Base-by-base conservation (phyloP, 2,329 filamentous ascomycete species). In the Pseudogymnoascus sp. region DNA sequence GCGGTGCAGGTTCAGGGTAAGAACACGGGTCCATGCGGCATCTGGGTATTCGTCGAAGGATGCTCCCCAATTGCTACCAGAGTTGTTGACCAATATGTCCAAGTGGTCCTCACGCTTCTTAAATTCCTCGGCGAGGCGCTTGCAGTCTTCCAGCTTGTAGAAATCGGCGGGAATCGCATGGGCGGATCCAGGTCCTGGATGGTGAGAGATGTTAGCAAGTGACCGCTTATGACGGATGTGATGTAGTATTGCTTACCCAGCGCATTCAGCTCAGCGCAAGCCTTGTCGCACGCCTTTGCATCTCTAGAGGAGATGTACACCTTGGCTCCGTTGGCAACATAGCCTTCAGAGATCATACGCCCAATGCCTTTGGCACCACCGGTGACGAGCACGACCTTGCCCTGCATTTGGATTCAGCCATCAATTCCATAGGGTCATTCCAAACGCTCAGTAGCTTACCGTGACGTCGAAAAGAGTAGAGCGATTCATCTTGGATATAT, bases 231-330 rank as follows among this genome's bases (percentile, higher is more conserved):
- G n/a, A 9, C 22, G n/a, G 18, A n/a, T 37, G 30, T 16, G 16
- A 54, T 35, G 47, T 12, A 18, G 47, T 12, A 14, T 54, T 54
- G 47, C 22, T 50, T 79, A 66, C 82, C 78, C 30, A 82, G 76
- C 65, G 77, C 74, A 65, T 81, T 83, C 61, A 86, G 72, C 50
- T 82, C 82, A 1, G 83, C 81, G 33, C 75, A 81, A 16, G 86
- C 82, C 57, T 87, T 77, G 68, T 79, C 76, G 73, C 85, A 85
- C 25, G 77, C 75, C 43, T 82, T 84, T 14, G 83, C 84, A 33
- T 87, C 86, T 22, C 84, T 80, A 5, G 84, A 87, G 5, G 84
- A 85, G 64, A 90, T 86, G 76, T 89, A 90, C 5, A 90, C 87
- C 64, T 82, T 87, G 62, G 82, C 81, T 61, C 85, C 84, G 72